Conservation (phyloP, 768 basidiomycete genomes). For the Punctularia strigosozonata region DNA sequence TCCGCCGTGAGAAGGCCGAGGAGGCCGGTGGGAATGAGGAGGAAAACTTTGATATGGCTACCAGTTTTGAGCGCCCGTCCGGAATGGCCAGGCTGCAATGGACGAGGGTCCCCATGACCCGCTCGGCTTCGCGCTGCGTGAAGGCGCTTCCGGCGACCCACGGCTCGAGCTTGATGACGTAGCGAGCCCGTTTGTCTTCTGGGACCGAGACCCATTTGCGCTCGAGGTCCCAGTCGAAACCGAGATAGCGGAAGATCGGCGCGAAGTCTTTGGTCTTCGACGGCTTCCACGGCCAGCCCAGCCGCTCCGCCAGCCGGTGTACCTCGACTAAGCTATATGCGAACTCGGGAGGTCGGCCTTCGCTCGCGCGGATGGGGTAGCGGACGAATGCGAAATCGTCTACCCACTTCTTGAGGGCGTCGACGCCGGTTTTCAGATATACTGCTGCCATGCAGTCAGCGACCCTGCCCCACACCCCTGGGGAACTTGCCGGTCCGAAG, state of each 20-base stretch:
- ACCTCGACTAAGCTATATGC: too few species aligned
- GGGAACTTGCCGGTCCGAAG: constrained; percentile 22
- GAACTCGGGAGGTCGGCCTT: too few species aligned
- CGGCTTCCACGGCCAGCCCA: constrained; percentile 22
- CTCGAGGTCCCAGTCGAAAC: constrained; percentile 24
- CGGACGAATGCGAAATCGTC: constrained; percentile 24
- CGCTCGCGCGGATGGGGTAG: constrained; percentile 12
- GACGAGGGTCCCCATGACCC: constrained; percentile 20
- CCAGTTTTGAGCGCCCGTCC: constrained; percentile 16
- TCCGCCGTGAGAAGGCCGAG: constrained; percentile 7
- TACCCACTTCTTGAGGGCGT: constrained; percentile 23
- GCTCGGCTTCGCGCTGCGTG: constrained; percentile 10
- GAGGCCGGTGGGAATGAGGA: constrained; percentile 9
- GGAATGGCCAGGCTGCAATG: constrained; percentile 18
- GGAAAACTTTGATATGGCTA: constrained; percentile 12
- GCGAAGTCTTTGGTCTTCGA: constrained; percentile 16
- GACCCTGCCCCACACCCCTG: constrained; percentile 22
- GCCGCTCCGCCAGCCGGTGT: constrained; percentile 8
- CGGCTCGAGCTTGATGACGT: constrained; percentile 5
- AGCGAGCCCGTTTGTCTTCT: constrained; percentile 11
- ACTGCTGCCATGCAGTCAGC: constrained; percentile 23
- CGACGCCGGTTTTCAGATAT: constrained; percentile 12
- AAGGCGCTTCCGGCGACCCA: constrained; percentile 6
- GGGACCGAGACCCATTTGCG: constrained; percentile 13
- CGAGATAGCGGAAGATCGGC: constrained; percentile 15